Percentiles rank a stretch among this genome's conserved stretches.
phyloP scores from a whole-genome alignment of 1,284 basidiomycete species.

The Puccinia polysora region DNA sequence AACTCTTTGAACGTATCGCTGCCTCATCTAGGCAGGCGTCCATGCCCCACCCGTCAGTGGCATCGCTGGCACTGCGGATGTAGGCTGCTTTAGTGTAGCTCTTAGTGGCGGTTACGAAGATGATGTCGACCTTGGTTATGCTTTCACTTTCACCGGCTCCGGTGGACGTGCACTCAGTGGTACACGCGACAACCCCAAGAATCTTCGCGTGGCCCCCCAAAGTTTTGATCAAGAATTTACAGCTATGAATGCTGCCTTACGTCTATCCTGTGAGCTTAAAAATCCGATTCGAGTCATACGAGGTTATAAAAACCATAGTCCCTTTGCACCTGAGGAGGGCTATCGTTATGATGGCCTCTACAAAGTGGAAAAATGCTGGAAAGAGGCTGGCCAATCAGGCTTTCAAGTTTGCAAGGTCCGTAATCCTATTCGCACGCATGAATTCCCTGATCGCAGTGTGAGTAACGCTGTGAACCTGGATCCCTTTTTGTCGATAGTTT shows the following conservation, averaged over 20 bases:
- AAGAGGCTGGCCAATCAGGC: slow-evolving; percentile 63
- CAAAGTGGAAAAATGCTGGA: slow-evolving; percentile 57
- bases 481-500: neutral
- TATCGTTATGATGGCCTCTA: slow-evolving; percentile 83
- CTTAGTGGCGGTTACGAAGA: slow-evolving; percentile 75
- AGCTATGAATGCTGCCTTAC: slow-evolving; percentile 65
- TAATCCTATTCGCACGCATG: neutral
- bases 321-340: slow-evolving; percentile 52
- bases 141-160: slow-evolving; percentile 62
- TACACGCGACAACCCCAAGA: slow-evolving; percentile 62
- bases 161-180: slow-evolving; percentile 76
- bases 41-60: slow-evolving; percentile 67
- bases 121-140: slow-evolving; percentile 72
- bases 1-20: no score
- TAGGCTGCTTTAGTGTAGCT: slow-evolving; percentile 70
- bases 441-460: neutral
- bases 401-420: slow-evolving; percentile 67
- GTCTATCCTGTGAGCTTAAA: slow-evolving; percentile 64
- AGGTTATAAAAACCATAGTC: slow-evolving; percentile 67
- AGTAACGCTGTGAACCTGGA: neutral
- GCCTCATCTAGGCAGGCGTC: slow-evolving; percentile 45
- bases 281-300: slow-evolving; percentile 76
- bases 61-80: slow-evolving; percentile 61
- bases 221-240: slow-evolving; percentile 72
- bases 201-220: slow-evolving; percentile 78